phyloP scores from a whole-genome alignment of 2,329 filamentous ascomycete genomes.

The Karstenula rhodostoma region DNA sequence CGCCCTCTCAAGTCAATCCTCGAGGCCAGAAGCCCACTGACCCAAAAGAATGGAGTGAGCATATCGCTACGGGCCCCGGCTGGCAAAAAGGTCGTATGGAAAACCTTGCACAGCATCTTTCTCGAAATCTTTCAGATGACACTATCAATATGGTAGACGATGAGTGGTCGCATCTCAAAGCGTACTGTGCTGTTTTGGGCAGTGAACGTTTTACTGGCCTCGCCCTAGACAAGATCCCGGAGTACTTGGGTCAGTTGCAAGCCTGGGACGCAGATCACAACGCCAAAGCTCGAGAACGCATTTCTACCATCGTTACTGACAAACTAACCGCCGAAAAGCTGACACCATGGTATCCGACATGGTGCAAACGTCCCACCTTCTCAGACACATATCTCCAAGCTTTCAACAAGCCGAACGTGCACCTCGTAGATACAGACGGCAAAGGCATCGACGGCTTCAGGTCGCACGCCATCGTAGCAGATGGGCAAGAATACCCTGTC shows the following conservation, averaged over 20 bases:
- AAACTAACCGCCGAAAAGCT: constrained; percentile 59
- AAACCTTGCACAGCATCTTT: constrained; percentile 52
- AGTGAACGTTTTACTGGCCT: constrained; percentile 35
- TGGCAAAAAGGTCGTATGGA: constrained; percentile 58
- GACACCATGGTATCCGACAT: constrained; percentile 65
- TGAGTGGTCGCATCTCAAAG: constrained; percentile 53
- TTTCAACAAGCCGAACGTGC: constrained; percentile 67
- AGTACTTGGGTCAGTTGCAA: constrained; percentile 50
- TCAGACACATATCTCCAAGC: constrained; percentile 64
- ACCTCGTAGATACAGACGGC: constrained; percentile 66
- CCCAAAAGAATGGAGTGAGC: constrained; percentile 51
- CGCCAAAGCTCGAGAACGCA: constrained; percentile 55
- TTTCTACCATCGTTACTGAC: constrained; percentile 60
- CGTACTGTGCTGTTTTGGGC: constrained; percentile 44
- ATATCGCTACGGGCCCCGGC: constrained; percentile 45
- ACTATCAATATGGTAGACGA: constrained; percentile 56
- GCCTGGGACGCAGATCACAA: constrained; percentile 53
- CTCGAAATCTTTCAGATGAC: neutral
- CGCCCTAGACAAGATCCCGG: constrained; percentile 47
- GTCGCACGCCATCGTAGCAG: constrained; percentile 54
- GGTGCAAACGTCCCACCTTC: constrained; percentile 70
- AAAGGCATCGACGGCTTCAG: constrained; percentile 60
- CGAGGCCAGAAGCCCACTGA: constrained; percentile 52
- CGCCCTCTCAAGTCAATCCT: constrained; percentile 48
- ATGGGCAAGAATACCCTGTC: constrained; percentile 56